A percentile compares a stretch with the other conserved stretches of the same genome.
These are phyloP conservation scores for Tuctoria greenei DNA, from an alignment of 176 grass and related monocot genomes.

Conservation along the genomic window DNA sequence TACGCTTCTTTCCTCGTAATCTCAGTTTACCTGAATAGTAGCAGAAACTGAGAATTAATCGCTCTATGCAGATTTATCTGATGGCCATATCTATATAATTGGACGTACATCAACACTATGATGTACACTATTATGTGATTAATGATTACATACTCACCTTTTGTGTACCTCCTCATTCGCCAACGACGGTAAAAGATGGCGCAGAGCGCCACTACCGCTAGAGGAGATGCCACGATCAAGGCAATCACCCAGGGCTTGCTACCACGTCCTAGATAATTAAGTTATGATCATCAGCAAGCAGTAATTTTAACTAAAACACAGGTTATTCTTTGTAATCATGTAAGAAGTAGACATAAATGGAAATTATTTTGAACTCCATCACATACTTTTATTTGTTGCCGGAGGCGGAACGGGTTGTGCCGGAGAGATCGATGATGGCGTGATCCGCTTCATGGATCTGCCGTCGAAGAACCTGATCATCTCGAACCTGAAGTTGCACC, in stretches of 20 bases:
- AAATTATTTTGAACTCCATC: neutral
- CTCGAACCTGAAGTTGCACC: conserved; percentile 30
- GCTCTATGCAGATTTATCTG: too few species aligned
- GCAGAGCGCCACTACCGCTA: neutral
- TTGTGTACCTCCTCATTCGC: neutral
- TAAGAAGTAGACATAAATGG: too few species aligned
- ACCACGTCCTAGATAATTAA: neutral
- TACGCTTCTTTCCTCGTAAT: neutral
- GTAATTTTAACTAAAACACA: too few species aligned
- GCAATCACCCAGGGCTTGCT: neutral
- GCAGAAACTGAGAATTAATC: too few species aligned
- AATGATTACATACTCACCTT: too few species aligned
- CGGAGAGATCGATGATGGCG: neutral
- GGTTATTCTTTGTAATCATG: too few species aligned
- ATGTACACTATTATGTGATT: too few species aligned
- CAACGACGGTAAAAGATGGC: neutral
- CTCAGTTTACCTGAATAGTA: neutral
- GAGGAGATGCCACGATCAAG: neutral
- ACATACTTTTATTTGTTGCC: neutral
- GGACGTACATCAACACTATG: too few species aligned
- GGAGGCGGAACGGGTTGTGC: neutral
- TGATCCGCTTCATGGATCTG: neutral
- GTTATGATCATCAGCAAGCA: neutral
- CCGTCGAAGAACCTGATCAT: neutral
- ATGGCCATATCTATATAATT: too few species aligned